Evolutionary conservation across 352 stramenopile genomes (phyloP), one percentile per base, ranked within the genome.

Genomic region (Globisporangium paroecandrum): DNA sequence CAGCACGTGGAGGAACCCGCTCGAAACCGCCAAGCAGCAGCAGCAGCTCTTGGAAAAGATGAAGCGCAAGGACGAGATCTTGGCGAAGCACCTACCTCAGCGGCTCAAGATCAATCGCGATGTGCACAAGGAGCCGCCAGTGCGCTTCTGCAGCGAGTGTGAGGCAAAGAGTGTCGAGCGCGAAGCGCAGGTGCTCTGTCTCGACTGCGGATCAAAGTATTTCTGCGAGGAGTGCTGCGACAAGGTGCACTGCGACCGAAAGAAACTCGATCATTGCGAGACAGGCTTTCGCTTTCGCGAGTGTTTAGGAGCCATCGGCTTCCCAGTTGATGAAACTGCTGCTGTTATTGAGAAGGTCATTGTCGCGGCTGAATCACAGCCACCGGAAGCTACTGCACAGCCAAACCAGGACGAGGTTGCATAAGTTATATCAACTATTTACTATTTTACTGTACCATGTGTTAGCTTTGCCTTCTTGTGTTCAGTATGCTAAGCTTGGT

Each of bases 161-260:
- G 25, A 32, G 18, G 51, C 7, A 6, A 49, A 47, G 8, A 53
- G 27, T 12, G n/a, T 20, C 3, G 29, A 25, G 29, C 67, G 51
- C 18, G 65, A 49, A 49, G 76, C 78, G 1, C 62, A 56, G 8
- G 73, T 89, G 24, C 64, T 76, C 12, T 90, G 80, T 62, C 53
- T 79, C 1, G 71, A 72, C 24, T 91, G 82, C 36, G 54, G 62
- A 9, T 57, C 22, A 5, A 64, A 56, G 38, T 90, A 80, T 62
- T 85, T 78, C 25, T 89, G 82, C 53, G 74, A 82, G 1, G 59
- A 43, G 0, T 91, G 82, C 54, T 89, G 82, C 34, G 82, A 91
- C 54, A 38, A 8, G 1, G 62, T 73, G 4, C 82, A 91, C 41
- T 79, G 62, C 20, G 53, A 72, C 27, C 38, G 64, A 25, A 41